Percentiles rank a stretch among this genome's conserved stretches.
phyloP scores from a whole-genome alignment of 2,329 filamentous ascomycete species.

The Ophiostoma angusticollis region DNA sequence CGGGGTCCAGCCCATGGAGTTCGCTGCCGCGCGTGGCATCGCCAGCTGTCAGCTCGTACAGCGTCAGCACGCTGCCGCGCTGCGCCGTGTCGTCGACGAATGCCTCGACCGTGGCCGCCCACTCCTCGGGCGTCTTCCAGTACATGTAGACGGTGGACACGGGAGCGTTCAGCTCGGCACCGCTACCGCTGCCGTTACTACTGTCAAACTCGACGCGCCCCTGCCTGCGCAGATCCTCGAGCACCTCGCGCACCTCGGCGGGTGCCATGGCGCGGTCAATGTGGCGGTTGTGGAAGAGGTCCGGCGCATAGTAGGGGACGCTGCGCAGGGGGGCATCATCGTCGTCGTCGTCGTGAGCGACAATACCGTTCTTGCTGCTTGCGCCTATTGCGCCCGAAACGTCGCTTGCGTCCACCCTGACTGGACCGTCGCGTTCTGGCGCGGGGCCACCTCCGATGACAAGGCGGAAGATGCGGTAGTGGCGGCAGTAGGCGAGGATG shows the following conservation, averaged over 20 bases:
- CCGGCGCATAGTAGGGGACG: conserved; percentile 13
- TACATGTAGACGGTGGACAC: conserved; percentile 60
- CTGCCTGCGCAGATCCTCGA: conserved; percentile 46
- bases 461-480: conserved; percentile 65
- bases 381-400: conserved; percentile 14
- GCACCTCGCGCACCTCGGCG: conserved; percentile 42
- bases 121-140: conserved; percentile 82
- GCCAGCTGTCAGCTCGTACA: conserved; percentile 86
- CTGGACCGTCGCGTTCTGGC: background rate
- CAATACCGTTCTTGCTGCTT: conserved; percentile 29
- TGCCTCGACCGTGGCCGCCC: conserved; percentile 63
- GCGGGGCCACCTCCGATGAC: conserved; percentile 37
- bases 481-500: conserved; percentile 70
- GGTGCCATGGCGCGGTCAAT: conserved; percentile 38
- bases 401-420: conserved; percentile 27
- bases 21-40: conserved; percentile 64
- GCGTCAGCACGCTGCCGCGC: conserved; percentile 75
- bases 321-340: conserved; percentile 3
- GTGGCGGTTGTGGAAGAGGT: conserved; percentile 44
- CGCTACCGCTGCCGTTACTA: conserved; percentile 9
- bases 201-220: conserved; percentile 54
- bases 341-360: background rate
- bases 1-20: conserved; percentile 77
- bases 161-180: conserved; percentile 37
- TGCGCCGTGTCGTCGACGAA: conserved; percentile 86